phyloP scores from a whole-genome alignment of 1,284 basidiomycete species.

The Puccinia coronata region DNA sequence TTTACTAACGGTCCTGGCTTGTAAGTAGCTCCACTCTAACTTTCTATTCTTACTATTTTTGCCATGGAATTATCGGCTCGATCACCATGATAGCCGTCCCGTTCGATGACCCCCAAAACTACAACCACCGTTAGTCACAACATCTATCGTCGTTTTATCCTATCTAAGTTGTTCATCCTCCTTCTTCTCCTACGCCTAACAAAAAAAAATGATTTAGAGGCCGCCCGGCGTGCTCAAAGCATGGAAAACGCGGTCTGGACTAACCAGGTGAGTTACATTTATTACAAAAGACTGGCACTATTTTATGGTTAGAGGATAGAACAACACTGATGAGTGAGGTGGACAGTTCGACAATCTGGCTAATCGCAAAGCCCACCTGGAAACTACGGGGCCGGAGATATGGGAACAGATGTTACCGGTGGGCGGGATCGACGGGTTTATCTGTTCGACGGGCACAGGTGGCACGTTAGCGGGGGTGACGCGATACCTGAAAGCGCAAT shows the following conservation, averaged over 20 bases:
- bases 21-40: background rate
- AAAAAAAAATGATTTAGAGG: constrained; percentile 62
- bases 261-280: constrained; percentile 66
- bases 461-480: constrained; percentile 59
- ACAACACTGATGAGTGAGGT: background rate
- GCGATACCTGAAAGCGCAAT: constrained; percentile 57
- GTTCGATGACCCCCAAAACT: constrained; percentile 93
- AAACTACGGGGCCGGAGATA: constrained; percentile 59
- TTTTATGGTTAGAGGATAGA: background rate
- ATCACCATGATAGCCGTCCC: constrained; percentile 69
- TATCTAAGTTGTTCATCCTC: background rate
- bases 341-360: constrained; percentile 57
- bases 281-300: background rate
- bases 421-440: constrained; percentile 58
- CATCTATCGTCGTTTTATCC: background rate
- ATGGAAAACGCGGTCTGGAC: constrained; percentile 95
- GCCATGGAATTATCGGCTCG: background rate
- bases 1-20: too few relatives aligned
- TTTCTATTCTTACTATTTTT: background rate
- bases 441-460: constrained; percentile 59
- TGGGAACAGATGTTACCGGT: constrained; percentile 57
- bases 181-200: background rate
- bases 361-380: constrained; percentile 58
- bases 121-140: constrained; percentile 75
- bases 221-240: constrained; percentile 78